Percentiles rank a stretch among this genome's conserved stretches.
Evolutionary conservation across 495 filamentous ascomycete genomes (phyloP).

Genomic region (Halenospora varia): DNA sequence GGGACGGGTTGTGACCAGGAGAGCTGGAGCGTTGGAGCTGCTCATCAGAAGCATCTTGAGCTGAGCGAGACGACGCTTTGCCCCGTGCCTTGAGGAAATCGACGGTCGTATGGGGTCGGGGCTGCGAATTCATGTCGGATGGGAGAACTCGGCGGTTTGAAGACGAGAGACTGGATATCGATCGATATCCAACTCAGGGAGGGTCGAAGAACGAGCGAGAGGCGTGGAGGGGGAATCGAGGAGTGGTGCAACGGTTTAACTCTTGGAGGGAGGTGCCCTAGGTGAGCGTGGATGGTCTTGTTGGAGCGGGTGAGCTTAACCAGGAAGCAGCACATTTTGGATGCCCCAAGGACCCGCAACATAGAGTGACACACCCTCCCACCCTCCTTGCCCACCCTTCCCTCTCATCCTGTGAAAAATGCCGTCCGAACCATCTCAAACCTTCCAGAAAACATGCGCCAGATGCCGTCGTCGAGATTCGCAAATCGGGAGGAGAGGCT

Average conservation of each 20-base stretch:
- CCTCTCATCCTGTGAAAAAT: slow-evolving; percentile 7
- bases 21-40: slow-evolving; percentile 2
- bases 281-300: slow-evolving; percentile 2
- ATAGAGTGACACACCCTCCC: background rate
- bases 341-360: background rate
- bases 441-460: slow-evolving; percentile 7
- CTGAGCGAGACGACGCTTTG: too few relatives aligned
- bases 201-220: too few relatives aligned
- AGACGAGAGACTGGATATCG: too few relatives aligned
- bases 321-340: slow-evolving; percentile 12
- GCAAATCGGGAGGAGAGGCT: slow-evolving; percentile 6
- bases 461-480: slow-evolving; percentile 6
- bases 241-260: too few relatives aligned
- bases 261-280: slow-evolving; percentile 2
- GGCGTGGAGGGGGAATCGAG: too few relatives aligned
- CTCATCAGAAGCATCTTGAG: too few relatives aligned
- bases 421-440: slow-evolving; percentile 2
- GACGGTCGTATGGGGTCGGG: too few relatives aligned
- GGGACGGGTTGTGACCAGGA: slow-evolving; percentile 1
- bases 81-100: too few relatives aligned
- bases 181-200: too few relatives aligned
- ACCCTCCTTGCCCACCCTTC: background rate
- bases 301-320: background rate
- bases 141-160: too few relatives aligned
- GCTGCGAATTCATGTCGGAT: too few relatives aligned